Evolutionary conservation across 441 rosid genomes (phyloP).

Genomic region (Jatropha multifida): DNA sequence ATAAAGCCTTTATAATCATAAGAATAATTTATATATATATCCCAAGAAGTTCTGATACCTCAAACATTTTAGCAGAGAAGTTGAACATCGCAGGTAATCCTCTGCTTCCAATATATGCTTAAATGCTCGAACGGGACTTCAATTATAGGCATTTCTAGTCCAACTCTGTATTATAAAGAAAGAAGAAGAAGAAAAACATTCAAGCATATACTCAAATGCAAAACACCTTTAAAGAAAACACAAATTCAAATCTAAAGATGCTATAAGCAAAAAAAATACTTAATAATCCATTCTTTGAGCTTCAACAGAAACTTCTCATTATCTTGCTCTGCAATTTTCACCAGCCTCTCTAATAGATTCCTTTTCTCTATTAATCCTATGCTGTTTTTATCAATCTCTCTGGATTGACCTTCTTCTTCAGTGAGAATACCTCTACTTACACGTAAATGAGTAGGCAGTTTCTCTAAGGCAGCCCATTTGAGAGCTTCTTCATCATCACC

Average conservation of each 20-base stretch:
- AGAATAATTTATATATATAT: background rate
- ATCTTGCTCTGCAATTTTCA: slow-evolving; percentile 62
- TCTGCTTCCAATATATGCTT: slow-evolving; percentile 61
- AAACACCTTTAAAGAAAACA: background rate
- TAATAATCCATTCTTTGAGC: slow-evolving; percentile 55
- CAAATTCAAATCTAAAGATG: background rate
- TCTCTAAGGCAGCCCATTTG: slow-evolving; percentile 70
- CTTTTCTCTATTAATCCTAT: slow-evolving; percentile 51
- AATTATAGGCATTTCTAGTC: slow-evolving; percentile 57
- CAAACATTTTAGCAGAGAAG: slow-evolving; percentile 39
- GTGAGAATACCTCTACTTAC: slow-evolving; percentile 52
- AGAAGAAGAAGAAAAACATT: background rate
- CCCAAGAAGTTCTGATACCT: slow-evolving; percentile 27
- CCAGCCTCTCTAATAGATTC: slow-evolving; percentile 57
- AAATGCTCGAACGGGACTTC: slow-evolving; percentile 67
- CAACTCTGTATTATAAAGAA: slow-evolving; percentile 40
- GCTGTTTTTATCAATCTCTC: slow-evolving; percentile 45
- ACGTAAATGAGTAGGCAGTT: slow-evolving; percentile 53
- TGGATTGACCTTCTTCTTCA: slow-evolving; percentile 26
- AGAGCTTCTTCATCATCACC: slow-evolving; percentile 61
- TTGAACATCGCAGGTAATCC: slow-evolving; percentile 69
- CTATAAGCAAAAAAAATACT: slow-evolving; percentile 25
- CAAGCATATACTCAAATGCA: background rate
- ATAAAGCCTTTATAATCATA: no score
- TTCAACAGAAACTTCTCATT: slow-evolving; percentile 62